Evolutionary conservation across 2,329 filamentous ascomycete genomes (phyloP).

Genomic region (Myotisia sp.): DNA sequence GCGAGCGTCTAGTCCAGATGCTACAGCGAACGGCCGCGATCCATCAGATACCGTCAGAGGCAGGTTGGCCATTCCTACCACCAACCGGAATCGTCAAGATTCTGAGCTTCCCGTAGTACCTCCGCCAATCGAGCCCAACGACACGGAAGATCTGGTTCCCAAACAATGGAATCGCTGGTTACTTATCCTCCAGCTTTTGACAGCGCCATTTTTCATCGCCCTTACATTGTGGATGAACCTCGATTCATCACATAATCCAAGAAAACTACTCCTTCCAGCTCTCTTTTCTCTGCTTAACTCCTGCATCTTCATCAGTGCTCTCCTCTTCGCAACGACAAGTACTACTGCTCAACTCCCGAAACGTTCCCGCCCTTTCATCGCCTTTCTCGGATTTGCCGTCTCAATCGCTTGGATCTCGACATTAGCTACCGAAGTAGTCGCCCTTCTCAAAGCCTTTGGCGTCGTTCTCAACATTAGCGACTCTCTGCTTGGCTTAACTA

Average conservation of each 20-base stretch:
- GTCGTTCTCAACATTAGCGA: constrained; percentile 88
- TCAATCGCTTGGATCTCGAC: constrained; percentile 93
- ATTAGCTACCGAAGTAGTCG: constrained; percentile 89
- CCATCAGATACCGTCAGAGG: too few species aligned
- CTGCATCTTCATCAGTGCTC: constrained; percentile 47
- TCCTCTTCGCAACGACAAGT: constrained; percentile 46
- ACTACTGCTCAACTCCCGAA: constrained; percentile 48
- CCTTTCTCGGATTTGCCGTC: constrained; percentile 80
- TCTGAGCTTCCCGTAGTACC: constrained; percentile 28
- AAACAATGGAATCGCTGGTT: constrained; percentile 85
- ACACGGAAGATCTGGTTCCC: constrained; percentile 12
- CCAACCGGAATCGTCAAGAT: constrained; percentile 15
- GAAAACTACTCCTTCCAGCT: constrained; percentile 42
- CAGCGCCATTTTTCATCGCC: constrained; percentile 69
- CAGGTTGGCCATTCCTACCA: background rate
- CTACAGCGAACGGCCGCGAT: too few species aligned
- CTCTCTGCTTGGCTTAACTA: constrained; percentile 82
- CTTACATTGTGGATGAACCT: constrained; percentile 51
- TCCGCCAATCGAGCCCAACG: constrained; percentile 20
- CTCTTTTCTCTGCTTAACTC: constrained; percentile 56
- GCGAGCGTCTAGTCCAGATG: background rate
- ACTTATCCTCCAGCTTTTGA: constrained; percentile 68
- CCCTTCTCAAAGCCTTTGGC: constrained; percentile 81
- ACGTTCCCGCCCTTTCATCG: constrained; percentile 62
- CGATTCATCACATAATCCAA: constrained; percentile 40